Evolutionary conservation across 805 yeast species (phyloP), one percentile per base, ranked within the genome.

Genomic region (Candida berthetii): DNA sequence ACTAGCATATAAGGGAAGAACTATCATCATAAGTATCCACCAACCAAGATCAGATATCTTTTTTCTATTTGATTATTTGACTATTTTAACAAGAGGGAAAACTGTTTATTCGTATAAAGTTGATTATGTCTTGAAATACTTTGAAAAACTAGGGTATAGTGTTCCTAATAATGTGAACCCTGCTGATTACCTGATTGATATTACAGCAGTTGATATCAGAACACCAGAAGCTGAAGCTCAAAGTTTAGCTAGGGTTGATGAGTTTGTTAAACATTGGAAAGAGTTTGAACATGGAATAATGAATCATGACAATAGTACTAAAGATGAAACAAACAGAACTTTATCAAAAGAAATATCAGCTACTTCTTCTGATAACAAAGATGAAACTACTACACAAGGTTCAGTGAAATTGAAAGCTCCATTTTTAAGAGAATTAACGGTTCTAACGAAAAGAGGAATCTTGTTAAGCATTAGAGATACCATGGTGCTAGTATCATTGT

Each of bases 1-100:
- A 43, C 64, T 83, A 27, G 79, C 90, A 0, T 56, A 56, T 35
- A 60, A 62, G 28, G 90, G 91, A 0, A 74, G 89, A 45, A 84
- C 95, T 0, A 71, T 87, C 34, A 70, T 88, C 5, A 68, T 85
- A 58, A 81, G 89, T 44, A 83, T 88, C 34, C 96, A 88, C 58
- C 96, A 88, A 57, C 96, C 96, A 0, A 64, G 96, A 31, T 77
- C 87, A 0, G 96, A 88, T 57, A 85, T 88, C 32, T 72, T 85
- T 35, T 72, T 72, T 46, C 58, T 85, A 34, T 81, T 87, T 50
- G 95, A 88, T 55, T 70, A 74, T 33, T 65, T 87, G 3, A 74
- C 89, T 42, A 69, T 88, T 9, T 60, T 88, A 28, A 77, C 91
- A 0, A 76, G 80, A 24, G 89, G 91, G 0, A 51, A 58, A 31